phyloP scores from a whole-genome alignment of 306 rosid genomes.

The Nissolia schottii region DNA sequence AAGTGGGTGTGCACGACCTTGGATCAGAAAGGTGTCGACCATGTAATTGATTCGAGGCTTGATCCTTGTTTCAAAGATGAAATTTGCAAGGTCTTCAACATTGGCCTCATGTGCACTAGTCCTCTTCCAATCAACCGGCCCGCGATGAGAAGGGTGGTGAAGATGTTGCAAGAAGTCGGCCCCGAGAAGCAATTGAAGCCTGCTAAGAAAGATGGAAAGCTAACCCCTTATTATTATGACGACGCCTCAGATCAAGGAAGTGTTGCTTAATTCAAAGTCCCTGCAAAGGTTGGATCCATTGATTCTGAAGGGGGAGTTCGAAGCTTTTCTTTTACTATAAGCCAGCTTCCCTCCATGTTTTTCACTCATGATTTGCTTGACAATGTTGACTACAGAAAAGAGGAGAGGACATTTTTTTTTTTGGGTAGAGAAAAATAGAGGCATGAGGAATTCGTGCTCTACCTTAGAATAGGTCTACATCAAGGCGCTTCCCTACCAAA shows the following conservation, averaged over 20 bases:
- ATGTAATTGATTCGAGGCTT: constrained; percentile 62
- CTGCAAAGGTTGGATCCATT: constrained; percentile 10
- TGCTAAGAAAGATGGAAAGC: constrained; percentile 47
- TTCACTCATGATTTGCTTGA: constrained; percentile 9
- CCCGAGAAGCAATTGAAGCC: constrained; percentile 37
- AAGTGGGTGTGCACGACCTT: constrained; percentile 92
- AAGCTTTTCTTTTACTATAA: constrained; percentile 22
- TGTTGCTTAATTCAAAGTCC: constrained; percentile 39
- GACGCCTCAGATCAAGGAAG: constrained; percentile 66
- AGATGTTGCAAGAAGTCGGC: constrained; percentile 60
- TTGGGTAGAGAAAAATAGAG: constrained; percentile 6
- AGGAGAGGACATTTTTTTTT: background rate
- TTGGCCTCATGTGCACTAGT: constrained; percentile 85
- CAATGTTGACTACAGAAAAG: constrained; percentile 19
- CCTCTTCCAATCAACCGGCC: constrained; percentile 85
- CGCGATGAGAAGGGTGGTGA: constrained; percentile 68
- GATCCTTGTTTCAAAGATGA: constrained; percentile 80
- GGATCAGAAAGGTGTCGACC: constrained; percentile 78
- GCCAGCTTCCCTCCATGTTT: constrained; percentile 24
- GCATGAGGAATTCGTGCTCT: constrained; percentile 15
- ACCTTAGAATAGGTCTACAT: constrained; percentile 33
- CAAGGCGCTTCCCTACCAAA: constrained; percentile 21
- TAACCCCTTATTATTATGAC: constrained; percentile 61
- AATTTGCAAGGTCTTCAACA: constrained; percentile 75
- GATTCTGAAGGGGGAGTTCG: constrained; percentile 9